Base-by-base conservation (phyloP, 2,329 filamentous ascomycete species). In the Cercospora sp. region DNA sequence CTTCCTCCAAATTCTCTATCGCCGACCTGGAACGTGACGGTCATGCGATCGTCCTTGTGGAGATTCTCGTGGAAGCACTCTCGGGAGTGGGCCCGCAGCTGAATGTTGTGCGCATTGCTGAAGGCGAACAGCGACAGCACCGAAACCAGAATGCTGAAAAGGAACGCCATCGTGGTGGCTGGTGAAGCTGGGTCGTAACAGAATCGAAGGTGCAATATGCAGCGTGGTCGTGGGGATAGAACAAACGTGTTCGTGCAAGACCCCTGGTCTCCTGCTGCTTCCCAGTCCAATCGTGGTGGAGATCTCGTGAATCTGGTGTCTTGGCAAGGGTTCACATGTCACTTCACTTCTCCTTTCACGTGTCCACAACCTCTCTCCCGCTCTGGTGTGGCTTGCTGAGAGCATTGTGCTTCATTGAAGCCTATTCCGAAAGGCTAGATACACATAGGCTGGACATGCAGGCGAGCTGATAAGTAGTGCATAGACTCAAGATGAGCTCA, bases 31-130 rank as follows among this genome's bases (percentile, higher is more conserved):
- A 96, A 99, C 31, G 94, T 97, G 68, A 99, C 94, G 8, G 93
- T 97, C 95, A 99, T 99, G 82, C 91, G 92, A 84, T 99, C 95
- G 81, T 97, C 95, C 80, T 87, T 88, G 84, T 97, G 94, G 68
- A 99, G 89, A 75, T 85, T 82, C 84, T 99, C 95, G 85, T 97
- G 92, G 87, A 98, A 99, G 85, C 95, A 99, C 85, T 99, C 95
- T 82, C 93, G 89, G 78, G 93, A 92, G 83, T 99, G 93, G 75
- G 94, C 91, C 71, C 90, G 90, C 77, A 99, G 89, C 80, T 95
- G 92, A 82, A 99, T 98, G 85, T 96, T 98, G 88, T 99, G 95
- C 75, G 92, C 93, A 73, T 88, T 80, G 70, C 87, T 86, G 73
- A 89, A 85, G 75, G 88, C 86, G 75, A 89, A 84, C 78, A 91